Percentiles rank a stretch among this genome's conserved stretches.
phyloP scores from a whole-genome alignment of 2,329 filamentous ascomycete genomes.

The Cladosporium sp. region DNA sequence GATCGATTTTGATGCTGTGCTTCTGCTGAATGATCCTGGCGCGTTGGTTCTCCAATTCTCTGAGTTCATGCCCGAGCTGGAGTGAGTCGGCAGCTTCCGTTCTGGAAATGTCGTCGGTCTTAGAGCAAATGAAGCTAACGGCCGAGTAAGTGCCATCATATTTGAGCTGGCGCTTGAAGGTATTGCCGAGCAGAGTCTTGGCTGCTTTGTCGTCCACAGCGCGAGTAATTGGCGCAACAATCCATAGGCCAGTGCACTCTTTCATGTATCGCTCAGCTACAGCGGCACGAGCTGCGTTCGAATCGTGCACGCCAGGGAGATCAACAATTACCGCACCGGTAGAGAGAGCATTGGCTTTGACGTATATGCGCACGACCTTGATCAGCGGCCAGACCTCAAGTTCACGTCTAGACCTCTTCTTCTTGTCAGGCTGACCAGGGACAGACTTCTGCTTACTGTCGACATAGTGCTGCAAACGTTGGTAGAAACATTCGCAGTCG shows the following conservation, averaged over 20 bases:
- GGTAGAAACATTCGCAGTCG: conserved; percentile 40
- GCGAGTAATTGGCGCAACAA: conserved; percentile 58
- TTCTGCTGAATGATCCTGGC: conserved; percentile 22
- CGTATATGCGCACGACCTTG: conserved; percentile 50
- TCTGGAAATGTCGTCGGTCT: conserved; percentile 57
- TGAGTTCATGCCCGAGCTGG: conserved; percentile 31
- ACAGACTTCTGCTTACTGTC: conserved; percentile 51
- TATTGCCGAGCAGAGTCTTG: conserved; percentile 51
- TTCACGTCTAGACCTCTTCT: conserved; percentile 28
- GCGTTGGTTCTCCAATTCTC: conserved; percentile 23
- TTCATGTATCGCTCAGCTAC: conserved; percentile 58
- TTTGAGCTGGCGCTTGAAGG: conserved; percentile 56
- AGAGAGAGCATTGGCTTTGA: conserved; percentile 46
- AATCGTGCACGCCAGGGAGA: conserved; percentile 56
- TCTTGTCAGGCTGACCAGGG: conserved; percentile 27
- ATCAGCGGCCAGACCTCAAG: conserved; percentile 50
- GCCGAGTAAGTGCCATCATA: conserved; percentile 52
- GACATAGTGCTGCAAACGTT: conserved; percentile 46
- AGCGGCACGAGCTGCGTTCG: conserved; percentile 55
- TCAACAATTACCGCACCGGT: conserved; percentile 55
- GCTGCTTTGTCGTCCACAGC: conserved; percentile 58
- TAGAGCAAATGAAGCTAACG: conserved; percentile 59
- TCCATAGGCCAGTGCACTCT: conserved; percentile 56
- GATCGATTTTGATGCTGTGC: conserved; percentile 19
- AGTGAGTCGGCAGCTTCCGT: conserved; percentile 40